Conservation (phyloP, 73 alveolate species). For the Symbiodinium natans region DNA sequence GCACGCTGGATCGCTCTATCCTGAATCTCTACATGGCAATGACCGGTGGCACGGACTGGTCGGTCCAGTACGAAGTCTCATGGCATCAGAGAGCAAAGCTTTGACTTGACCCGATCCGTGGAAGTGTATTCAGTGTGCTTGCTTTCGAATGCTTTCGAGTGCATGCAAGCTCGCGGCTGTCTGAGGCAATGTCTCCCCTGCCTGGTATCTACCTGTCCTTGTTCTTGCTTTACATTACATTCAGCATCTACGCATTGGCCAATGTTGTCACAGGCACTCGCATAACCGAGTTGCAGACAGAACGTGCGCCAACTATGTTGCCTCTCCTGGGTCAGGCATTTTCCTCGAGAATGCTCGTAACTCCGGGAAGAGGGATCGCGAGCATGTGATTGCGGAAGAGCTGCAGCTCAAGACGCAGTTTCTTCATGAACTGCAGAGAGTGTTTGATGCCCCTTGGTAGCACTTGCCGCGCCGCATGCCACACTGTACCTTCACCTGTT, state of each 20-base stretch:
- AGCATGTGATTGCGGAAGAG: constrained; percentile 75
- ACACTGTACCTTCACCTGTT: background rate
- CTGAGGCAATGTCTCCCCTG: constrained; percentile 49
- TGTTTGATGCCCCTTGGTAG: constrained; percentile 20
- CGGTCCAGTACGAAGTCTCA: constrained; percentile 24
- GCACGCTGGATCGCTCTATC: constrained; percentile 69
- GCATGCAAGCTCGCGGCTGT: background rate
- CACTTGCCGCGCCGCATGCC: background rate
- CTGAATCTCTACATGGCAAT: constrained; percentile 60
- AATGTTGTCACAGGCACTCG: constrained; percentile 54
- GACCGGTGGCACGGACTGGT: constrained; percentile 85
- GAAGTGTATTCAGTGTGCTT: too few relatives aligned
- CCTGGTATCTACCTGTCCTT: constrained; percentile 39
- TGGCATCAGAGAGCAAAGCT: too few relatives aligned
- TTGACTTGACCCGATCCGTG: too few relatives aligned
- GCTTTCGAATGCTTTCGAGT: too few relatives aligned
- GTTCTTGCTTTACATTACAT: constrained; percentile 61
- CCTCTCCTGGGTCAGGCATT: background rate
- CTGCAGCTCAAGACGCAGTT: constrained; percentile 23
- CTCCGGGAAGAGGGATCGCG: constrained; percentile 56
- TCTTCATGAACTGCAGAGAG: constrained; percentile 25
- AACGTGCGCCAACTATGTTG: background rate
- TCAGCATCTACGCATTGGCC: constrained; percentile 68
- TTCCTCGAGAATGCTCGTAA: constrained; percentile 67
- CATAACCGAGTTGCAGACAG: background rate